phyloP scores from a whole-genome alignment of 2,329 filamentous ascomycete species.

The Metarhizium album region DNA sequence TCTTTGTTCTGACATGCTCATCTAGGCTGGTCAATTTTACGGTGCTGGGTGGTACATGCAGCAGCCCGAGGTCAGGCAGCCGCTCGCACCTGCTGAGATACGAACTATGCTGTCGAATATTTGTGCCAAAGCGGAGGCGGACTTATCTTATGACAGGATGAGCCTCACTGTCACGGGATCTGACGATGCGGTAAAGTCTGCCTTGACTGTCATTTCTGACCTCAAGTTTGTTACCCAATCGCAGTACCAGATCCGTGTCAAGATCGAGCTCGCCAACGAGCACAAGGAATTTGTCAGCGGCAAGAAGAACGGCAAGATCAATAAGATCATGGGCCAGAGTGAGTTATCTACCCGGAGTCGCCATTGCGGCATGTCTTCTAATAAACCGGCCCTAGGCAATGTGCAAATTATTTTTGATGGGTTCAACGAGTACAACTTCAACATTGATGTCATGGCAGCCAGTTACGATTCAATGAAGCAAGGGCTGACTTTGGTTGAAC shows the following conservation, averaged over 20 bases:
- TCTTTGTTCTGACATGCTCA: conserved; percentile 12
- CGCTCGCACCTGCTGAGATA: conserved; percentile 61
- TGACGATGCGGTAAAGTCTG: conserved; percentile 90
- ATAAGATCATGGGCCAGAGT: conserved; percentile 99
- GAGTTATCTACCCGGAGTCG: conserved; percentile 4
- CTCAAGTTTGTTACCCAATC: conserved; percentile 80
- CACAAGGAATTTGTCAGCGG: conserved; percentile 99
- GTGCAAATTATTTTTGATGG: conserved; percentile 99
- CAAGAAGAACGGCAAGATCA: conserved; percentile 99
- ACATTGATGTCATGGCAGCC: conserved; percentile 90
- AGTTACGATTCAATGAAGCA: conserved; percentile 93
- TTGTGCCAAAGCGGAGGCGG: conserved; percentile 89
- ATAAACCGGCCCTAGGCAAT: conserved; percentile 45
- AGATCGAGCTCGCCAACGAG: conserved; percentile 97
- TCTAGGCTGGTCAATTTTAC: conserved; percentile 88
- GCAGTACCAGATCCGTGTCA: conserved; percentile 89
- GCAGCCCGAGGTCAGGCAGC: conserved; percentile 54
- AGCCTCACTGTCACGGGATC: conserved; percentile 92
- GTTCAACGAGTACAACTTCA: conserved; percentile 99
- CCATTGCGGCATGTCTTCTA: neutral
- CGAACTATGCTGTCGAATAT: conserved; percentile 90
- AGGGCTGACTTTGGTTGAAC: conserved; percentile 84
- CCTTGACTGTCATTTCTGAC: conserved; percentile 87
- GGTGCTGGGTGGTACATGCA: conserved; percentile 93
- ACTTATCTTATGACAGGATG: conserved; percentile 88